Percentiles rank a stretch among this genome's conserved stretches.
Conservation (phyloP, 345 rosid genomes). For the Populus tremula region DNA sequence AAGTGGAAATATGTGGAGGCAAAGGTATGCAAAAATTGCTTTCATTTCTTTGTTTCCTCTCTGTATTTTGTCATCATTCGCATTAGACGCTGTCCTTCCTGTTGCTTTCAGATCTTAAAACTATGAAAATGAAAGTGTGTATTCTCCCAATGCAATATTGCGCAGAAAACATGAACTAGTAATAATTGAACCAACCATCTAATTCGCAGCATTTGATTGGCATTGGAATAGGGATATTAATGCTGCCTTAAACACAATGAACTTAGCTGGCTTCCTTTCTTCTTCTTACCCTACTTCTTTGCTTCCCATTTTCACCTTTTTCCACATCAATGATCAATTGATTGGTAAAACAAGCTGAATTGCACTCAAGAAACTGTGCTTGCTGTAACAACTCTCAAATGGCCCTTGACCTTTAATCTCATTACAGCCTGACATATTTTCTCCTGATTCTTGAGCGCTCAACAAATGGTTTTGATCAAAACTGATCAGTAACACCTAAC, state of each 20-base stretch:
- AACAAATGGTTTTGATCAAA: neutral
- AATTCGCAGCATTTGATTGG: neutral
- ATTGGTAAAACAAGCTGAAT: neutral
- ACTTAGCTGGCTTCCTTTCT: neutral
- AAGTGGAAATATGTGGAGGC: constrained; percentile 94
- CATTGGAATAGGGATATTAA: no score
- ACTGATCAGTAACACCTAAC: neutral
- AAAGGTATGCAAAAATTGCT: constrained; percentile 47
- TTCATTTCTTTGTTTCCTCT: constrained; percentile 3
- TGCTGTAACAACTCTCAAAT: neutral
- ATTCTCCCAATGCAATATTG: neutral
- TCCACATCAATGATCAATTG: neutral
- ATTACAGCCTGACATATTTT: neutral
- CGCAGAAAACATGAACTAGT: neutral
- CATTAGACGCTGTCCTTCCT: neutral
- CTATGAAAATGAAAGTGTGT: neutral
- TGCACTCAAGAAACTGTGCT: neutral
- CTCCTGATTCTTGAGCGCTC: neutral
- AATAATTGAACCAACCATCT: neutral
- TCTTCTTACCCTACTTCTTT: neutral
- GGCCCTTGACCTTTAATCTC: neutral
- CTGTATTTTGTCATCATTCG: neutral
- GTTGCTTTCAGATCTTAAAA: constrained; percentile 1
- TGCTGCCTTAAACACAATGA: neutral
- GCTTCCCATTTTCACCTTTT: neutral